Base-by-base conservation (phyloP, 164 flowering plant species). In the Euptelea pleiosperma region DNA sequence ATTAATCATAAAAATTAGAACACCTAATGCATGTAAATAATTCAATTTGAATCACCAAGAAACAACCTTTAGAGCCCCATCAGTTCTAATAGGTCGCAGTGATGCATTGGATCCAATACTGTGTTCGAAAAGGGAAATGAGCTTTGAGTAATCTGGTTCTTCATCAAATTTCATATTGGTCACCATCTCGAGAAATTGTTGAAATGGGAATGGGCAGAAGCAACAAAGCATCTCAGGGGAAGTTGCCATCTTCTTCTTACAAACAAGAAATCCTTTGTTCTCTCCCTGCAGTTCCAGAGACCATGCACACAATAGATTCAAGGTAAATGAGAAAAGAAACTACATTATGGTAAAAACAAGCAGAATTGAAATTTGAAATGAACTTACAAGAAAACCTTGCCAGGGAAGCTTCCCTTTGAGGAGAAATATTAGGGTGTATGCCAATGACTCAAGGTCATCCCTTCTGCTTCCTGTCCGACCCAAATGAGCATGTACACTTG, bases 401-500 rank as follows among this genome's bases (percentile, higher is more conserved):
- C 85, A 82, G 0, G 87, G 85, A 49, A 82, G 72, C 43, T 64
- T 71, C 34, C 87, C 87, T 63, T 53, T 67, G 9, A 76, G 77
- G n/a, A 82, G 83, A 45, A 78, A 82, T 40, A 82, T 76, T 6
- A 82, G 62, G 3, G 83, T 80, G 55, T 82, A 82, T 19, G 83
- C 87, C 52, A 82, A 58, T 9, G 87, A 82, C 51, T 82, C 87
- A 51, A 82, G 79, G 59, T 82, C 87, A 64, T 82, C 85, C 57
- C 87, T 80, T 68, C 87, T 65, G 68, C 87, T 82, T 31, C 77
- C 77, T 6, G 87, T 82, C 47, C 87, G 70, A 22, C 87, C 87
- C 47, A 82, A 70, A 70, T 78, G 87, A 62, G 87, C 83, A 73
- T 82, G 85, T 3, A 82, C 85, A 66, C 87, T 82, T 35, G 87